A percentile compares a stretch with the other conserved stretches of the same genome.
Evolutionary conservation across 108 stramenopile genomes (phyloP).

Genomic region (Thalassiosira profunda): DNA sequence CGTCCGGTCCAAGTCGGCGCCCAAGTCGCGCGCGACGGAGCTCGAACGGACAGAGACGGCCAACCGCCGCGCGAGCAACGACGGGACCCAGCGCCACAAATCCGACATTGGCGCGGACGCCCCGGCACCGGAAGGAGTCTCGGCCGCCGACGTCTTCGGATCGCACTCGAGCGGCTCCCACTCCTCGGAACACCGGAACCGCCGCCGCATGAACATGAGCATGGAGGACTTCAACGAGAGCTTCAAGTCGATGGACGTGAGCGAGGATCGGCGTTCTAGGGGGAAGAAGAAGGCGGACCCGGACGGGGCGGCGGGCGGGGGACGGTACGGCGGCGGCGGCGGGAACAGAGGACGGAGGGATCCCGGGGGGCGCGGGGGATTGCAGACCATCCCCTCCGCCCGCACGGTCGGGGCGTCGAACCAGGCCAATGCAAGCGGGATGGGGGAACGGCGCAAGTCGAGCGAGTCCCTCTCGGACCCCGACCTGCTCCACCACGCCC

Average conservation of each 20-base stretch:
- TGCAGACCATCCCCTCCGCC: no score
- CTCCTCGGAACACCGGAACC: background rate
- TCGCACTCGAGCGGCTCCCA: no score
- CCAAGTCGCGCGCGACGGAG: background rate
- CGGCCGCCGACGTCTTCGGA: no score
- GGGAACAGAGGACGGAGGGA: background rate
- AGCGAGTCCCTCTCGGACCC: no score
- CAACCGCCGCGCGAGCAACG: background rate
- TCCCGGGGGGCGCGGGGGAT: no score
- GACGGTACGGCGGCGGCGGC: background rate
- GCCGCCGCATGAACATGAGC: background rate
- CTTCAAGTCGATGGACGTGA: conserved; percentile 39
- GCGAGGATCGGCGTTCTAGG: conserved; percentile 4
- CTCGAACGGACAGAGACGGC: background rate
- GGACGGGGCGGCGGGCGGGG: background rate
- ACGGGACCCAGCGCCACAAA: background rate
- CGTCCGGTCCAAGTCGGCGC: conserved; percentile 18
- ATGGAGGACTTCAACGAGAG: conserved; percentile 39
- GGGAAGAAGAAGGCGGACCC: background rate
- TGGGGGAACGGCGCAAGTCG: no score
- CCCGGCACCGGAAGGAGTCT: no score
- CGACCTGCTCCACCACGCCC: no score
- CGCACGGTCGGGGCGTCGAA: no score
- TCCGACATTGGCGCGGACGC: background rate
- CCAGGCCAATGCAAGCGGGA: no score